These are phyloP conservation scores for Mortierella claussenii DNA, from an alignment of 192 early-diverging fungal genomes.

Conservation along the genomic window DNA sequence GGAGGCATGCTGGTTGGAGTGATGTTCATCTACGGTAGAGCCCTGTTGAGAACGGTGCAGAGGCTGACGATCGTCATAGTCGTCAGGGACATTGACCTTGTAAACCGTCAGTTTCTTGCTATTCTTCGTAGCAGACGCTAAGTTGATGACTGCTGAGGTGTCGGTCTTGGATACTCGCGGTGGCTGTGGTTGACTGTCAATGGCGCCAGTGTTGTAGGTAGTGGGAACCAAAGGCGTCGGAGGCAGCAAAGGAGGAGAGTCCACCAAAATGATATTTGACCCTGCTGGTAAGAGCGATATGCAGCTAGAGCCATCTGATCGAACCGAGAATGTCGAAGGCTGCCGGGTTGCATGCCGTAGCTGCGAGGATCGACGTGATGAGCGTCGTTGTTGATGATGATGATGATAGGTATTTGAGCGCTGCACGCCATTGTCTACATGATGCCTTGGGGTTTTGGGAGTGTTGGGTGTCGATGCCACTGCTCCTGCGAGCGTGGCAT, in stretches of 20 bases:
- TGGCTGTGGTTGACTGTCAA: not conserved
- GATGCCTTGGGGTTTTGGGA: slow-evolving; percentile 1
- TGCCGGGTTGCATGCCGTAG: not conserved
- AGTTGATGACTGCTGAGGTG: not conserved
- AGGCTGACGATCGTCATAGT: slow-evolving; percentile 48
- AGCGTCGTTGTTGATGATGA: not conserved
- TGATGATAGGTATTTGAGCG: not conserved
- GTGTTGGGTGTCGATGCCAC: not conserved
- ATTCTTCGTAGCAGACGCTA: not conserved
- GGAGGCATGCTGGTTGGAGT: not conserved
- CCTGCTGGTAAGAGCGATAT: slow-evolving; percentile 24
- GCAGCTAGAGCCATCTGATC: not conserved
- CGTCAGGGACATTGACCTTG: slow-evolving; percentile 26
- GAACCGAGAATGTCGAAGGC: slow-evolving; percentile 7
- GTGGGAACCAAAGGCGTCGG: slow-evolving; percentile 35
- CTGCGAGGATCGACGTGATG: not conserved
- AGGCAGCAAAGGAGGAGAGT: slow-evolving; percentile 20
- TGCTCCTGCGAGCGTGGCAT: not conserved
- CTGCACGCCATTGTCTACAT: not conserved
- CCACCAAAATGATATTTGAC: slow-evolving; percentile 21
- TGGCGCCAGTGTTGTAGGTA: slow-evolving; percentile 1
- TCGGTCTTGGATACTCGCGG: not conserved
- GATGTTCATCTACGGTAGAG: not conserved
- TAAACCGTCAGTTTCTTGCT: slow-evolving; percentile 14
- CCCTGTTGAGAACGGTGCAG: slow-evolving; percentile 16